Evolutionary conservation across 192 early-diverging fungal species (phyloP).

Genomic region (Coemansia sp.): DNA sequence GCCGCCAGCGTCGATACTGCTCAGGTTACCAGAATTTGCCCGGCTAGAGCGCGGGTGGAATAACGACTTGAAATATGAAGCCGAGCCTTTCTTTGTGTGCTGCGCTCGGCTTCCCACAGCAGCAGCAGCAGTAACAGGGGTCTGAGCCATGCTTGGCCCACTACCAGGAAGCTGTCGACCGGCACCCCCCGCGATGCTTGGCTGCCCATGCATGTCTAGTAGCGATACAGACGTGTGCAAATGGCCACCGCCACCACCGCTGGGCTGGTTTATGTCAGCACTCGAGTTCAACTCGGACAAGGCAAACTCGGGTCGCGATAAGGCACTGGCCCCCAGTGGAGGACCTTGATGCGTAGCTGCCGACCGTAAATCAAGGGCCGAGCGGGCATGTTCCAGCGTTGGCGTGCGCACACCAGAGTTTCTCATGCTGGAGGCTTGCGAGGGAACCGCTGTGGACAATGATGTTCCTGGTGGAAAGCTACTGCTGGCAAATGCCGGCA

Average conservation of each 20-base stretch:
- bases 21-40: constrained; percentile 13
- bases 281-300: not conserved
- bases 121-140: not conserved
- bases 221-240: constrained; percentile 7
- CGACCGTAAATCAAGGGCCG: constrained; percentile 40
- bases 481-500: constrained; percentile 32
- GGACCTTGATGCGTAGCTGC: not conserved
- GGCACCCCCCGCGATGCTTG: not conserved
- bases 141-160: not conserved
- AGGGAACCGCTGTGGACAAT: constrained; percentile 21
- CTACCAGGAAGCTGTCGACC: not conserved
- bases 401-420: constrained; percentile 31
- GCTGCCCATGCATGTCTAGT: constrained; percentile 7
- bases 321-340: not conserved
- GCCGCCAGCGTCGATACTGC: constrained; percentile 6
- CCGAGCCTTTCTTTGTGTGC: constrained; percentile 47
- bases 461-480: not conserved
- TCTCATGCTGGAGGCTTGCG: constrained; percentile 41
- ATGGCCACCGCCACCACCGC: not conserved
- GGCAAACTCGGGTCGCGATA: constrained; percentile 6
- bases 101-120: constrained; percentile 16
- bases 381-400: constrained; percentile 29
- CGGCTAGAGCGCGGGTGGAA: constrained; percentile 49
- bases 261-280: not conserved
- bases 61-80: constrained; percentile 54